phyloP scores from a whole-genome alignment of 192 early-diverging fungal species.

The Phlyctochytrium bullatum region DNA sequence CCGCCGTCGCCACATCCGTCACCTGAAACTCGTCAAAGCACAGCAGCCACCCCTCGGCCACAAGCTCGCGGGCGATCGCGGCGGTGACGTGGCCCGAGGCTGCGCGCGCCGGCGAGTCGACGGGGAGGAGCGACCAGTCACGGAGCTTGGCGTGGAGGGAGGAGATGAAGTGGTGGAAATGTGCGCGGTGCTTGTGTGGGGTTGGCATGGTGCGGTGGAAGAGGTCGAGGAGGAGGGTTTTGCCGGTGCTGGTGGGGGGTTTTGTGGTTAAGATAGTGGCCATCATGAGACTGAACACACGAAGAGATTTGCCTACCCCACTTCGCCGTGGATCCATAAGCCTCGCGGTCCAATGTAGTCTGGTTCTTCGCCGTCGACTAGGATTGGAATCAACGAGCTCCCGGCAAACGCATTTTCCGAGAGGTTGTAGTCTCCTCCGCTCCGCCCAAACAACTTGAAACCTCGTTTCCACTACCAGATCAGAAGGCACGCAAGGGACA shows the following conservation, averaged over 20 bases:
- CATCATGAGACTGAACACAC: background rate
- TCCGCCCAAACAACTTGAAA: background rate
- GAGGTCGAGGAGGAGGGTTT: conserved; percentile 45
- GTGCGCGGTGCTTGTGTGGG: conserved; percentile 73
- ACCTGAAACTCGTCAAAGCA: conserved; percentile 97
- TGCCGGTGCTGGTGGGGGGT: conserved; percentile 1
- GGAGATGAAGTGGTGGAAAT: conserved; percentile 89
- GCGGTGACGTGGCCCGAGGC: background rate
- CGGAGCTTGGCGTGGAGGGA: background rate
- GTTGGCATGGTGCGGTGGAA: conserved; percentile 78
- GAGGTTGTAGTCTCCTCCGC: background rate
- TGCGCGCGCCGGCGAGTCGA: background rate
- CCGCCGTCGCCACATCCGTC: conserved; percentile 94
- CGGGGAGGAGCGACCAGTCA: background rate
- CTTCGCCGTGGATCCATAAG: background rate
- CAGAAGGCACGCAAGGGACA: background rate
- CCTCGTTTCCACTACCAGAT: conserved; percentile 9
- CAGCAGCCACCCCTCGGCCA: conserved; percentile 74
- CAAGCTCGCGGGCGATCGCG: conserved; percentile 12
- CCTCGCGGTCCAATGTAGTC: background rate
- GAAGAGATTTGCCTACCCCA: background rate
- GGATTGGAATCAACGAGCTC: background rate
- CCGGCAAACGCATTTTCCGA: background rate
- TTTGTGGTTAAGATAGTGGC: background rate
- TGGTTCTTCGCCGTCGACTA: background rate